Conservation (phyloP, 129 eudicot genomes). For the Escallonia herrerae region DNA sequence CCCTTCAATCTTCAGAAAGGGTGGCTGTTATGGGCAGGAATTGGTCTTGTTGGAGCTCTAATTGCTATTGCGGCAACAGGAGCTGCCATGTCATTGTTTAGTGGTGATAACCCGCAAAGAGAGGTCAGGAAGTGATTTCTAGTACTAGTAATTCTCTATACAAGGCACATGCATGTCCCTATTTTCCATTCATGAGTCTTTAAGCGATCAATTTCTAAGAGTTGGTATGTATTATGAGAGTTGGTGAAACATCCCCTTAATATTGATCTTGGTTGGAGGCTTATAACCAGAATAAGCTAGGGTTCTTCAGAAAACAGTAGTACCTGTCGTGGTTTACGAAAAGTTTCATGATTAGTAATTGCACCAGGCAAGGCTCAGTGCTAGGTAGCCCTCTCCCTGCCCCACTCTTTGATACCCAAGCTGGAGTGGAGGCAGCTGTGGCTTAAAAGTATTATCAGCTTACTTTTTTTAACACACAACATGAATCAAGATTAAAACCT, state of each 20-base stretch:
- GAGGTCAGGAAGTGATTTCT: conserved; percentile 48
- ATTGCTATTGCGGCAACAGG: conserved; percentile 74
- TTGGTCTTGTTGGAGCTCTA: conserved; percentile 81
- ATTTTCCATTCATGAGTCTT: neutral
- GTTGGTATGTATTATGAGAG: too few relatives aligned
- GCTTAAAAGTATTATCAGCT: too few relatives aligned
- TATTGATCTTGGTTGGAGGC: neutral
- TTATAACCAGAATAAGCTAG: neutral
- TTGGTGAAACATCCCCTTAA: neutral
- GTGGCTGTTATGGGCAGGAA: conserved; percentile 95
- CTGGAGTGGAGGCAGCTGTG: too few relatives aligned
- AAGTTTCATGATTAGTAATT: too few relatives aligned
- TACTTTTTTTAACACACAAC: too few relatives aligned
- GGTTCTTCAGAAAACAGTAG: neutral
- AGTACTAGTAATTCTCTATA: neutral
- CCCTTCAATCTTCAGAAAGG: conserved; percentile 86
- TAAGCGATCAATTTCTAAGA: too few relatives aligned
- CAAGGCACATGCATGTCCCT: too few relatives aligned
- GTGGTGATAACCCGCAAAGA: conserved; percentile 76
- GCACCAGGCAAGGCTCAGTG: too few relatives aligned
- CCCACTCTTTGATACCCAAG: too few relatives aligned
- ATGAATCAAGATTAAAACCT: too few relatives aligned
- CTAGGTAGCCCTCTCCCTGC: too few relatives aligned
- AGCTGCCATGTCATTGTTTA: conserved; percentile 63
- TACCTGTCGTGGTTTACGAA: neutral